phyloP scores from a whole-genome alignment of 2,329 filamentous ascomycete species.

The Fusarium sp. region DNA sequence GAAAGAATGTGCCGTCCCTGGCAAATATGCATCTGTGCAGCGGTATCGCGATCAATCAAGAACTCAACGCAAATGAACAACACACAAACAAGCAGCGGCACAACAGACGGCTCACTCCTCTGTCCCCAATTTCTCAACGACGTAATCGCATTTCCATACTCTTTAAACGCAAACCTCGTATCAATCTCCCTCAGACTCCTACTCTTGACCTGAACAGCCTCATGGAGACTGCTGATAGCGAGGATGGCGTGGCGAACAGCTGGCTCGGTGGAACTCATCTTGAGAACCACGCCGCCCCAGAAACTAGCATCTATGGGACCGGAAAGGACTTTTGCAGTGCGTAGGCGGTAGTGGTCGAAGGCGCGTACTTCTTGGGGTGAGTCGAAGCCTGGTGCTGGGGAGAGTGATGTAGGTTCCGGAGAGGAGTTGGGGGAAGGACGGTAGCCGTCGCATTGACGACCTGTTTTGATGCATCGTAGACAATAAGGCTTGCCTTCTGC shows the following conservation, averaged over 20 bases:
- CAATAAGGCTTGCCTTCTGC: conserved; percentile 62
- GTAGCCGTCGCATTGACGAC: conserved; percentile 67
- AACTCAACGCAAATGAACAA: conserved; percentile 65
- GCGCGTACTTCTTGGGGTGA: conserved; percentile 39
- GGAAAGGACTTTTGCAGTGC: conserved; percentile 52
- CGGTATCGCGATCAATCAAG: conserved; percentile 58
- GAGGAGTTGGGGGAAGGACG: conserved; percentile 34
- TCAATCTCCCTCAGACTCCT: conserved; percentile 31
- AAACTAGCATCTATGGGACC: conserved; percentile 54
- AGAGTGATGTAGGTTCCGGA: conserved; percentile 23
- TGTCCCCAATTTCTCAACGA: conserved; percentile 51
- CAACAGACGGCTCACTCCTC: conserved; percentile 42
- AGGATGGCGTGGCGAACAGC: conserved; percentile 60
- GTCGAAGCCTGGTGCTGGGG: conserved; percentile 33
- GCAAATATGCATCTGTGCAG: conserved; percentile 56
- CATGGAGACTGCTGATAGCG: conserved; percentile 60
- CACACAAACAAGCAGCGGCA: conserved; percentile 57
- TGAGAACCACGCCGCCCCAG: conserved; percentile 57
- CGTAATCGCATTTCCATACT: conserved; percentile 61
- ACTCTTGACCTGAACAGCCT: conserved; percentile 40
- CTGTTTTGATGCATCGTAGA: conserved; percentile 62
- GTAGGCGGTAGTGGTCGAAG: conserved; percentile 49
- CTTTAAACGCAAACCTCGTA: conserved; percentile 38
- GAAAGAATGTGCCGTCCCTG: conserved; percentile 55
- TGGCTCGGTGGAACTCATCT: conserved; percentile 55